Conservation (phyloP, 2,329 filamentous ascomycete genomes). For the Akanthomyces muscarius region DNA sequence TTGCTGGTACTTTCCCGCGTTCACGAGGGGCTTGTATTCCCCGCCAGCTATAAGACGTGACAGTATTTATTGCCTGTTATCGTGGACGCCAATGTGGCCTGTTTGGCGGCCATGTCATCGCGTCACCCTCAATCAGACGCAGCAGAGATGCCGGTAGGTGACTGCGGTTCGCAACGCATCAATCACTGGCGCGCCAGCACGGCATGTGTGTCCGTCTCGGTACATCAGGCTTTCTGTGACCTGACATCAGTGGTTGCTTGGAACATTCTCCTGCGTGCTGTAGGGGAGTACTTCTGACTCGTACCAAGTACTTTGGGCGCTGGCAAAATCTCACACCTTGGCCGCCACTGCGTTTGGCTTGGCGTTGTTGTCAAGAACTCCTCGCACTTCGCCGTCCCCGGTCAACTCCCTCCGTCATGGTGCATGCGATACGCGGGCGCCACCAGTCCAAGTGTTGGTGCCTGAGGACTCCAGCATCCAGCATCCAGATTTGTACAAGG, state of each 20-base stretch:
- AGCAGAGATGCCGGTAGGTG: background rate
- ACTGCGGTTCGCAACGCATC: background rate
- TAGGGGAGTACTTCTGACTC: background rate
- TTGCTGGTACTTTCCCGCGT: background rate
- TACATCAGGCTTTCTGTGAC: background rate
- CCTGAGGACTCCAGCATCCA: background rate
- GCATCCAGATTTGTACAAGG: background rate
- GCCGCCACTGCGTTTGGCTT: constrained; percentile 9
- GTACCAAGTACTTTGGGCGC: background rate
- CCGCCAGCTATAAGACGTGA: background rate
- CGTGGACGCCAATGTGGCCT: background rate
- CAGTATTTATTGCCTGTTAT: background rate
- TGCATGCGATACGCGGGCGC: background rate
- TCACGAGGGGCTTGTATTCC: background rate
- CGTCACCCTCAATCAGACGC: background rate
- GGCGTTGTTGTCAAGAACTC: background rate
- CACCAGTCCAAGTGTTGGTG: background rate
- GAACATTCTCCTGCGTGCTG: background rate
- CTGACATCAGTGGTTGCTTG: background rate
- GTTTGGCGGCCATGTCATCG: background rate
- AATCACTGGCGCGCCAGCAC: no score
- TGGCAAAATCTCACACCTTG: background rate
- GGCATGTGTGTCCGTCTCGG: no score
- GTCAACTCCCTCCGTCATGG: background rate
- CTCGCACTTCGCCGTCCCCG: background rate